phyloP scores from a whole-genome alignment of 2,329 filamentous ascomycete species.

The Fusarium virguliforme region DNA sequence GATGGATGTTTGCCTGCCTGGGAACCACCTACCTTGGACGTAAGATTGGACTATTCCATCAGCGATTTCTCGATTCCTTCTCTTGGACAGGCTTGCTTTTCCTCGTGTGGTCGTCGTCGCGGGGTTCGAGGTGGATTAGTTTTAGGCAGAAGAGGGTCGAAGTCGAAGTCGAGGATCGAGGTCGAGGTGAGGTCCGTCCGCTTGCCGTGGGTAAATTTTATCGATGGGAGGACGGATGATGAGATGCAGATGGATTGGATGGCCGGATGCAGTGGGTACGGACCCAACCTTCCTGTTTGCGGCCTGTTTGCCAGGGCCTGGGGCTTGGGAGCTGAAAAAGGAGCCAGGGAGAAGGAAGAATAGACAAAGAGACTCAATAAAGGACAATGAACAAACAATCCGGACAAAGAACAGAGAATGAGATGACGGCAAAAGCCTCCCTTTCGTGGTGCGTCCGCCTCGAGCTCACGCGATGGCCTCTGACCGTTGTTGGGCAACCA shows the following conservation, averaged over 20 bases:
- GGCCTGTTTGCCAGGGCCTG: slow-evolving; percentile 35
- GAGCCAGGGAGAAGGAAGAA: not conserved
- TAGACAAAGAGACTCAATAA: not conserved
- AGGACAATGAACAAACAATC: slow-evolving; percentile 1
- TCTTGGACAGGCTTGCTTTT: slow-evolving; percentile 14
- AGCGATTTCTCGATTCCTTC: slow-evolving; percentile 22
- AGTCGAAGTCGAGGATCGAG: not conserved
- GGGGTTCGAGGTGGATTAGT: slow-evolving; percentile 43
- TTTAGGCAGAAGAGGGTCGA: slow-evolving; percentile 49
- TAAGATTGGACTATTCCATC: slow-evolving; percentile 22
- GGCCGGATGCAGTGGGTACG: slow-evolving; percentile 46
- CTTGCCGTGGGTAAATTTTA: slow-evolving; percentile 49
- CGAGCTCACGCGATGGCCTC: slow-evolving; percentile 21
- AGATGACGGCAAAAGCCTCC: slow-evolving; percentile 20
- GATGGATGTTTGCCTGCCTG: not conserved
- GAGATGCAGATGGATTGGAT: slow-evolving; percentile 42
- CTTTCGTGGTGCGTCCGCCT: slow-evolving; percentile 28
- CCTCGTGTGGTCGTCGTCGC: slow-evolving; percentile 38
- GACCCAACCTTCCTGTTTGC: slow-evolving; percentile 47
- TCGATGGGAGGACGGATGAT: slow-evolving; percentile 30
- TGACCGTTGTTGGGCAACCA: slow-evolving; percentile 44
- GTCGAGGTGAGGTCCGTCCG: slow-evolving; percentile 36
- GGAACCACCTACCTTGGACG: slow-evolving; percentile 26
- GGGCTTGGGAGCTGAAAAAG: not conserved
- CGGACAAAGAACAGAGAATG: not conserved